Evolutionary conservation across 805 yeast species (phyloP), one percentile per base, ranked within the genome.

Genomic region (Candida patagonica): DNA sequence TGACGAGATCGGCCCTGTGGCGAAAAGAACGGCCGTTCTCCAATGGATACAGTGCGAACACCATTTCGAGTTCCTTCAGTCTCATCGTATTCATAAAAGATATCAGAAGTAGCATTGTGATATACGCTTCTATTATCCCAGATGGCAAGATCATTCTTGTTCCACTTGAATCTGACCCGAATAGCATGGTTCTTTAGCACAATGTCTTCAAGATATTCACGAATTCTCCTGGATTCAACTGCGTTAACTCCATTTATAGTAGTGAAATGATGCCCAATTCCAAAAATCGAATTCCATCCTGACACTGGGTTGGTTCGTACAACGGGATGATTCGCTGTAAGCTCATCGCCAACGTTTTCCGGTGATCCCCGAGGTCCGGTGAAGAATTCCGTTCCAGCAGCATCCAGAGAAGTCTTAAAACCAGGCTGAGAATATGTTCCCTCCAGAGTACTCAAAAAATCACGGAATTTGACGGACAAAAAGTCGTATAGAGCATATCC

Each of bases 61-160:
- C 60, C 61, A 20, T 51, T 46, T 36, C 61, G 50, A 16, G 50
- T 44, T 20, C 35, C 43, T 9, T 51, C 53, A 3, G 40, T 34
- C 7, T 35, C 35, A 20, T 27, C 26, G 17, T 12, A 15, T 5
- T 20, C 31, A n/a, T 41, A 15, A 30, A 38, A 47, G 33, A 42
- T 42, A 34, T 82, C 89, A 38, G 73, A 68, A 16, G 78, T 69
- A 12, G 87, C 85, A 9, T 84, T 67, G 57, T 82, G 92, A 36
- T 45, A 49, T 20, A 72, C 61, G 7, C 76, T 71, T 56, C 92
- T 74, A 66, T 82, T 82, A 54, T 82, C 92, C 89, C 89, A 82
- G 21, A 80, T 59, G 15, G 78, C 84, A 38, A 82, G 80, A 1
- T 86, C 72, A 37, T 72, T 70, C 39, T 78, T 77, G 54, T 75